Evolutionary conservation across 2,329 filamentous ascomycete species (phyloP).

Genomic region (Scytalidium lignicola): DNA sequence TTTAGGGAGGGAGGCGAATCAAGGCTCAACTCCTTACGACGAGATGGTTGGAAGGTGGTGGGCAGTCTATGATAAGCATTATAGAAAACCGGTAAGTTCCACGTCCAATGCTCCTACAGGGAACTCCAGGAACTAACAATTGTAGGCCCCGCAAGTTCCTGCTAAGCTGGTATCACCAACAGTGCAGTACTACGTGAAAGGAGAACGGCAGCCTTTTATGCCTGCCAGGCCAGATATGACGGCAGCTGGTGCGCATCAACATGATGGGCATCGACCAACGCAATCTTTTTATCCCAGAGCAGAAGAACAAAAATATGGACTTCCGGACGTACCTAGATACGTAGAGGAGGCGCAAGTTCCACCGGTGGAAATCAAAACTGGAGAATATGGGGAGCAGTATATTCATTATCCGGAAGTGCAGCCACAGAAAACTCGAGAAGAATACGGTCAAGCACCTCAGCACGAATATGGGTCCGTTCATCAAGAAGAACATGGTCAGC

Average conservation of each 20-base stretch:
- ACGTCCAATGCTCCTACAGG: background rate
- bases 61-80: conserved; percentile 88
- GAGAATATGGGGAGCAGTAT: too few species aligned
- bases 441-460: conserved; percentile 6
- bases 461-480: conserved; percentile 10
- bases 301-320: background rate
- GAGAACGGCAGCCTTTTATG: conserved; percentile 22
- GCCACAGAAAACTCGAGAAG: background rate
- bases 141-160: conserved; percentile 18
- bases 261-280: background rate
- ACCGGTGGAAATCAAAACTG: conserved; percentile 19
- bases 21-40: conserved; percentile 62
- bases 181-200: conserved; percentile 28
- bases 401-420: background rate
- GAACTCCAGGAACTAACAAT: background rate
- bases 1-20: conserved; percentile 50
- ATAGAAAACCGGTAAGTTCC: conserved; percentile 47
- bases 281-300: background rate
- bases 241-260: background rate
- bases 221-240: background rate
- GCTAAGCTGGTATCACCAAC: conserved; percentile 16
- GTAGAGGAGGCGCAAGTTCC: conserved; percentile 25
- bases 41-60: conserved; percentile 89
- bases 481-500: conserved; percentile 17
- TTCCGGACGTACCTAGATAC: conserved; percentile 4